Percentiles rank a stretch among this genome's conserved stretches.
These are phyloP conservation scores for Megacollybia platyphylla DNA, from an alignment of 1,284 basidiomycete species.

Conservation along the genomic window DNA sequence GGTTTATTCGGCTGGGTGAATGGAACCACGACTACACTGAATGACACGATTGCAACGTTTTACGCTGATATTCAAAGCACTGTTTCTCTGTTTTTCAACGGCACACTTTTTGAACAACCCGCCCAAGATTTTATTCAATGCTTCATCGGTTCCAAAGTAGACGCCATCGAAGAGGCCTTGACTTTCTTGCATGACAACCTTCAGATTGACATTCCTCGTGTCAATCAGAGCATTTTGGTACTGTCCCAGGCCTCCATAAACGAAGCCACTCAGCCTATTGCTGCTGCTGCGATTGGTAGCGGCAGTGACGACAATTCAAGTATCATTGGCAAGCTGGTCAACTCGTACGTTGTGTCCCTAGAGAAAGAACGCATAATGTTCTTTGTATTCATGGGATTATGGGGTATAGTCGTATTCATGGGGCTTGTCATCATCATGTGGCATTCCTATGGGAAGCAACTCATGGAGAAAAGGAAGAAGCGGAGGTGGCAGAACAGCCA, in stretches of 20 bases:
- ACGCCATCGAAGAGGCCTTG: constrained; percentile 75
- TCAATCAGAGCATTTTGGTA: constrained; percentile 65
- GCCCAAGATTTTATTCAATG: constrained; percentile 85
- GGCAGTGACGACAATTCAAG: constrained; percentile 45
- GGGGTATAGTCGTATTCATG: constrained; percentile 68
- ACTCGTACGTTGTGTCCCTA: constrained; percentile 60
- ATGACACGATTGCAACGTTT: constrained; percentile 64
- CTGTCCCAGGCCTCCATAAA: constrained; percentile 60
- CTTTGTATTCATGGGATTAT: constrained; percentile 67
- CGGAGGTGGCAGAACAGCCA: constrained; percentile 41
- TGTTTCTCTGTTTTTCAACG: constrained; percentile 66
- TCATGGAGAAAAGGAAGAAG: constrained; percentile 31
- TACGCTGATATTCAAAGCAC: constrained; percentile 63
- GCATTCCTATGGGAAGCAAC: constrained; percentile 43
- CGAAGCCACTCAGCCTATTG: constrained; percentile 70
- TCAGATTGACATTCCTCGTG: constrained; percentile 60
- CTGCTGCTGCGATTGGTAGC: constrained; percentile 67
- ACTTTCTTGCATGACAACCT: constrained; percentile 90
- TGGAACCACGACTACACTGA: constrained; percentile 80
- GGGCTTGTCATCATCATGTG: constrained; percentile 52
- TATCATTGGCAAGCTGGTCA: constrained; percentile 62
- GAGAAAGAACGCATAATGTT: constrained; percentile 79
- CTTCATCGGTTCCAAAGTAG: constrained; percentile 81
- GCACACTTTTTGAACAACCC: constrained; percentile 69
- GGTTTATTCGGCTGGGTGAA: constrained; percentile 93